Conservation (phyloP, 176 grass and related monocot genomes). For the Thinopyrum elongatum region DNA sequence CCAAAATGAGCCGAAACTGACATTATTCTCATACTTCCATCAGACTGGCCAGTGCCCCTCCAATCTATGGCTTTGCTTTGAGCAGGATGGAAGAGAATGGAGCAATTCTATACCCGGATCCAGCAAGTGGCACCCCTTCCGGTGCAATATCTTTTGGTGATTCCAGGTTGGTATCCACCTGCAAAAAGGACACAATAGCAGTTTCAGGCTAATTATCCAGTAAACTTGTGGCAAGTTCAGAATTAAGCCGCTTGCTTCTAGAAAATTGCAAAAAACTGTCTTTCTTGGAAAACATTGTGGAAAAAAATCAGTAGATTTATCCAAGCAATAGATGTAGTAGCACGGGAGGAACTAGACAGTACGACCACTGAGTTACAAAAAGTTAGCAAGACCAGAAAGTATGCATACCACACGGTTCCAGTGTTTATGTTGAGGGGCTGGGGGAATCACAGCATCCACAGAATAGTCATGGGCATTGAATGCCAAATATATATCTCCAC, state of each 20-base stretch:
- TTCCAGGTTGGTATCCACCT: constrained; percentile 95
- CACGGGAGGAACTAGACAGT: background rate
- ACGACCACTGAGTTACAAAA: background rate
- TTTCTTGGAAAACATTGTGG: background rate
- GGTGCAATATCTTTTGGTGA: constrained; percentile 74
- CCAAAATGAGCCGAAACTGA: background rate
- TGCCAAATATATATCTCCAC: constrained; percentile 80
- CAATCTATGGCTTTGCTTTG: constrained; percentile 62
- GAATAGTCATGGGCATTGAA: constrained; percentile 89
- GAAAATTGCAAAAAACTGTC: background rate
- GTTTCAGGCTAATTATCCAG: constrained; percentile 2
- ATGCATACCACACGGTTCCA: constrained; percentile 91
- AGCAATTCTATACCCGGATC: constrained; percentile 59
- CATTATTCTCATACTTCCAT: constrained; percentile 25
- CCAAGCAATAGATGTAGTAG: background rate
- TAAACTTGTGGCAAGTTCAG: background rate
- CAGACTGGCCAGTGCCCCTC: constrained; percentile 3
- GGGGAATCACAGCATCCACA: constrained; percentile 63
- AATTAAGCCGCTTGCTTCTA: background rate
- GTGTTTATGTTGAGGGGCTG: constrained; percentile 55
- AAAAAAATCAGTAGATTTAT: background rate
- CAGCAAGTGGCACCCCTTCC: constrained; percentile 48
- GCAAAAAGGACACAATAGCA: constrained; percentile 2
- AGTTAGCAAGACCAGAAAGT: background rate
- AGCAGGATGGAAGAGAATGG: constrained; percentile 82